Base-by-base conservation (phyloP, 257 asterid species). In the Gynochthodes officinalis region DNA sequence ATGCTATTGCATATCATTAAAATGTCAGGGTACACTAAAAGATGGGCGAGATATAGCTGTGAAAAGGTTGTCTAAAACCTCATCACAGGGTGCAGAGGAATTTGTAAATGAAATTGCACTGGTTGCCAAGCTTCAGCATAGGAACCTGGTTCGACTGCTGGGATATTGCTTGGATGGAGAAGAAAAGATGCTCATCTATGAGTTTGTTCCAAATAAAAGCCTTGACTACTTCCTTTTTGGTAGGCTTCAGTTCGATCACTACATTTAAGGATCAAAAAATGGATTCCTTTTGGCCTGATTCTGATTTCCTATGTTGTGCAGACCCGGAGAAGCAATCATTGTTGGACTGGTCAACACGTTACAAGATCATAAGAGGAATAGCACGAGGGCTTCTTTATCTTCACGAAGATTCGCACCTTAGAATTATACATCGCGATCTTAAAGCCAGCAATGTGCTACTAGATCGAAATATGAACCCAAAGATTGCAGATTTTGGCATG, bases 121-220 rank as follows among this genome's bases (percentile, higher is more conserved):
- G 10, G 33, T 81, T 32, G 72, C 77, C 23, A 81, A 74, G 69
- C 79, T 77, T 61, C 80, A 77, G 28, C 85, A 81, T 21, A 74
- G 39, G 27, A 77, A 77, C 71, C 64, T 81, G 30, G 85, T 81
- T 30, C 73, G 75, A 35, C 55, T 81, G 5, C 27, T 60, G 25
- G 82, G 85, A 42, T 81, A 64, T 67, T 81, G 82, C 27, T 75
- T 74, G 33, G 67, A 81, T 10, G 42, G 39, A 67, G 65, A 21
- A 74, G 85, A 81, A 54, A 81, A 46, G 74, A 50, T 77, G 2
- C 82, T 81, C 8, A 4, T 82, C 18, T 82, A 78, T 42, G 86
- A 82, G 40, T 82, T 67, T 53, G 54, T 82, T 57, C 48, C 69
- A 0, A 82, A 82, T 37, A 72, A 64, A n/a, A 75, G 85, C 66